Evolutionary conservation across 2,329 filamentous ascomycete genomes (phyloP).

Genomic region (Sarocladium kiliense): DNA sequence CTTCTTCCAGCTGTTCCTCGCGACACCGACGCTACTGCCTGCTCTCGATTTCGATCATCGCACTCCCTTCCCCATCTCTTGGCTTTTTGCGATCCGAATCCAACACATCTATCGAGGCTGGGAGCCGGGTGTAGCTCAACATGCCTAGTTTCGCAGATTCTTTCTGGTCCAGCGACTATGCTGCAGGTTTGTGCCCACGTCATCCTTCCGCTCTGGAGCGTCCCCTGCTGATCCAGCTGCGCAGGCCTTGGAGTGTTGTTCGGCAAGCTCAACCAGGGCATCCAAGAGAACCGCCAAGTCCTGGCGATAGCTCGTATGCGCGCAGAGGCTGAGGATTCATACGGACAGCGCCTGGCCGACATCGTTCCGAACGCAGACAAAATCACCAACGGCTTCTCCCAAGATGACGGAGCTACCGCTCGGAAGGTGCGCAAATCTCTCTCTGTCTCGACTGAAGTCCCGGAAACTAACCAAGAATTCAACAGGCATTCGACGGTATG

Average conservation of each 20-base stretch:
- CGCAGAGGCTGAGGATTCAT: constrained; percentile 89
- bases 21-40: background rate
- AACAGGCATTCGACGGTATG: constrained; percentile 87
- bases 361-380: constrained; percentile 81
- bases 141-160: constrained; percentile 92
- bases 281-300: constrained; percentile 91
- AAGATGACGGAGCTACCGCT: constrained; percentile 92
- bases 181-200: constrained; percentile 60
- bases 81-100: background rate
- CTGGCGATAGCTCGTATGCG: constrained; percentile 88
- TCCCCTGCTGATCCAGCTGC: constrained; percentile 14
- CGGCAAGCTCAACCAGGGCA: constrained; percentile 92
- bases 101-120: background rate
- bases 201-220: background rate
- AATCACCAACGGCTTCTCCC: constrained; percentile 74
- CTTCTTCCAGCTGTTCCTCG: background rate
- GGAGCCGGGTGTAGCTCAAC: constrained; percentile 23
- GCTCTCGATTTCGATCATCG: background rate
- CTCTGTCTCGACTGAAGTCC: background rate
- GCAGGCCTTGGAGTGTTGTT: constrained; percentile 86
- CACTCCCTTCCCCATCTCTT: background rate
- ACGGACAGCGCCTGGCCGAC: constrained; percentile 73
- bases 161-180: constrained; percentile 98
- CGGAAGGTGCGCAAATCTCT: constrained; percentile 61
- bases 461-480: constrained; percentile 13